A percentile compares a stretch with the other conserved stretches of the same genome.
These are phyloP conservation scores for Lodderomyces parapsilosis DNA, from an alignment of 1,139 yeast species.

Conservation along the genomic window DNA sequence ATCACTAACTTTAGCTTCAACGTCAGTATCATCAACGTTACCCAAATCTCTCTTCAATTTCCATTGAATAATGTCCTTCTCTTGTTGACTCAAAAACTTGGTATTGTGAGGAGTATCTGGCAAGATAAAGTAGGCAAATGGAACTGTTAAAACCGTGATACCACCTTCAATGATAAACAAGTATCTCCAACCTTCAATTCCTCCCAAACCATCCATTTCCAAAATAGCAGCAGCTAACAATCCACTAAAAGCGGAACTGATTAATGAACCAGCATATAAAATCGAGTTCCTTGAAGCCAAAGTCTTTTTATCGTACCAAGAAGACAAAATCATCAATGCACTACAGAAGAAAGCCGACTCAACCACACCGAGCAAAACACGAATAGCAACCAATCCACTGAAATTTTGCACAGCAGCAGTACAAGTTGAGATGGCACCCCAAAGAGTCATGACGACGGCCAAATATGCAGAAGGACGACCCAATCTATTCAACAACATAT, in stretches of 20 bases:
- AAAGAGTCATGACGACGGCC: conserved; percentile 47
- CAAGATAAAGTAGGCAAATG: conserved; percentile 59
- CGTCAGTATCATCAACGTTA: conserved; percentile 36
- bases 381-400: conserved; percentile 34
- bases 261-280: conserved; percentile 62
- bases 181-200: conserved; percentile 68
- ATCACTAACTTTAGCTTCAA: conserved; percentile 31
- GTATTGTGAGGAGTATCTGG: conserved; percentile 69
- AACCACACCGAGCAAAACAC: conserved; percentile 45
- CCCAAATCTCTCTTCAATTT: conserved; percentile 41
- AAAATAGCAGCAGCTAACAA: conserved; percentile 53
- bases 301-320: conserved; percentile 50
- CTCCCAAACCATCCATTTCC: conserved; percentile 36
- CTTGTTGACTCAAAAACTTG: conserved; percentile 49
- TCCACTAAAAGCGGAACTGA: conserved; percentile 84
- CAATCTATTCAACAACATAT: conserved; percentile 46
- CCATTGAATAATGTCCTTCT: conserved; percentile 48
- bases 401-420: conserved; percentile 28
- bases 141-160: conserved; percentile 57
- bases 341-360: conserved; percentile 64
- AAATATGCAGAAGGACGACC: conserved; percentile 53
- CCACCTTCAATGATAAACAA: conserved; percentile 73
- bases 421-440: conserved; percentile 55
- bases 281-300: conserved; percentile 55
- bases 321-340: conserved; percentile 45